These are phyloP conservation scores for Rickenella mellea DNA, from an alignment of 768 basidiomycete genomes.

Conservation along the genomic window DNA sequence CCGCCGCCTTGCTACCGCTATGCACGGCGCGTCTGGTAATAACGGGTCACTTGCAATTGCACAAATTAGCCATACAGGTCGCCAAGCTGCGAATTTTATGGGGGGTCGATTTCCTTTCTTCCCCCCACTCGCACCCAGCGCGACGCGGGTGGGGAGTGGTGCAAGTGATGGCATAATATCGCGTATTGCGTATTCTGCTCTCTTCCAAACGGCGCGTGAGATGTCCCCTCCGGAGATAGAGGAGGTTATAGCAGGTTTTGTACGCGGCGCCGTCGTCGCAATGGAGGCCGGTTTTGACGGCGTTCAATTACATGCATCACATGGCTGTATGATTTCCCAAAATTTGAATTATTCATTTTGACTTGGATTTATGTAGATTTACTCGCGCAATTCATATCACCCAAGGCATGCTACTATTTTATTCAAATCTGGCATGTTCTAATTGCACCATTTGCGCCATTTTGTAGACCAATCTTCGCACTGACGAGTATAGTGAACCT, in stretches of 20 bases:
- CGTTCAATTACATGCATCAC: constrained; percentile 74
- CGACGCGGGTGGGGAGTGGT: constrained; percentile 20
- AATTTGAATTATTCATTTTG: not conserved
- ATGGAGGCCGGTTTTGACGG: constrained; percentile 73
- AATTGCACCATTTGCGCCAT: not conserved
- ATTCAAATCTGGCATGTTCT: not conserved
- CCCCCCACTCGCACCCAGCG: constrained; percentile 63
- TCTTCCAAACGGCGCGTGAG: constrained; percentile 55
- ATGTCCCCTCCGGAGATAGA: constrained; percentile 57
- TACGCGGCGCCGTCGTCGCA: constrained; percentile 58
- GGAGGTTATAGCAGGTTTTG: constrained; percentile 50
- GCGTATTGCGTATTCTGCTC: constrained; percentile 28
- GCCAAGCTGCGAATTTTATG: constrained; percentile 70
- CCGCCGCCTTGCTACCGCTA: too few species aligned
- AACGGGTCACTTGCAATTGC: constrained; percentile 48
- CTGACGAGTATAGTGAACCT: constrained; percentile 49
- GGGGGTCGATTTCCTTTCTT: constrained; percentile 56
- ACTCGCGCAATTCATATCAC: constrained; percentile 68
- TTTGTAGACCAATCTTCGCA: constrained; percentile 39
- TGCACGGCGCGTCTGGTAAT: too few species aligned
- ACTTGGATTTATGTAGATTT: constrained; percentile 41
- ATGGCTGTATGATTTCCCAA: constrained; percentile 50
- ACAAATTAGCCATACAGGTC: constrained; percentile 77
- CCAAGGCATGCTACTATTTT: constrained; percentile 37
- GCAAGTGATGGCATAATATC: constrained; percentile 20